Base-by-base conservation (phyloP, 2,329 filamentous ascomycete genomes). In the Aphanocladium album region DNA sequence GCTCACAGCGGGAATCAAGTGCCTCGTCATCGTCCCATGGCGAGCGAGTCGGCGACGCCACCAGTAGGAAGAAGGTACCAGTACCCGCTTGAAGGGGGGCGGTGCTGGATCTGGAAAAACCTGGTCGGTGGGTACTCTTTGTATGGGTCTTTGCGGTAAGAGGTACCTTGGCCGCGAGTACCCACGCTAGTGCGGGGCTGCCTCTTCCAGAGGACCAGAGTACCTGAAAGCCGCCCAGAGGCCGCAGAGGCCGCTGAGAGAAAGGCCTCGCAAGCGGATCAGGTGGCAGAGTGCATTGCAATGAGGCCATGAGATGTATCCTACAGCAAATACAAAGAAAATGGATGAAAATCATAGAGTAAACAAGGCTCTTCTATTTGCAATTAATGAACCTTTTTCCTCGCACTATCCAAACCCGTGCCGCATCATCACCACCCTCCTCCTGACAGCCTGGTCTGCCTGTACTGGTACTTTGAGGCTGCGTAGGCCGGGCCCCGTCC, bases 21-120 rank as follows among this genome's bases (percentile, higher is more conserved):
- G 74, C 73, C 73, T 76, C 74, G 74, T 76, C 74, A 76, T 76
- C 74, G 68, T 68, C 70, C 66, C 63, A 65, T 62, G 65, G 61
- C 62, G 67, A 54, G 58, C 56, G 57, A 63, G 64, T 51, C 46
- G 62, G 57, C 60, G 33, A 55, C 49, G 60, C 62, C 58, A 57
- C 52, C 43, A 52, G 63, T 55, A 56, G 47, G 19, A 19, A 50
- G 19, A 25, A 66, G 59, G 62, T 64, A 63, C 58, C 57, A 27
- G 65, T 68, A 68, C 65, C 53, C 61, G 56, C 57, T 47, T 2
- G 5, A 60, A 49, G 17, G 41, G 35, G 25, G 45, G 51, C 60
- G 57, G 53, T 56, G 47, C 49, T 43, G 19, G 37, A 59, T 53
- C 59, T 60, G 46, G 25, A 50, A 57, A 45, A 43, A 57, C 50